These are phyloP conservation scores for Haplographium delicatum DNA, from an alignment of 495 filamentous ascomycete genomes.

Conservation along the genomic window DNA sequence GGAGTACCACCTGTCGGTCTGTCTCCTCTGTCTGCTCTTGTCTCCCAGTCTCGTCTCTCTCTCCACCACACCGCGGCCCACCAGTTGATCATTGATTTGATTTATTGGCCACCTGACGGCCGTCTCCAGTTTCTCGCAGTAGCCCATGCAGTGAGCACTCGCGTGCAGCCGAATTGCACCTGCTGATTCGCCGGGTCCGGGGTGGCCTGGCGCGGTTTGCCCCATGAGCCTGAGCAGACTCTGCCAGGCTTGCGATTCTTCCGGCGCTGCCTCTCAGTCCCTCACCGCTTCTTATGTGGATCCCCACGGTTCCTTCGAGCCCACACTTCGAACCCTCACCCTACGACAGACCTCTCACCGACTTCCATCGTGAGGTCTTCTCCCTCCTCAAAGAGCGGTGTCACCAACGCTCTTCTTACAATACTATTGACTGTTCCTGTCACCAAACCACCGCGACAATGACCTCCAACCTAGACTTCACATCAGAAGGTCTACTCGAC, in stretches of 20 bases:
- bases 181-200: slow-evolving; percentile 18
- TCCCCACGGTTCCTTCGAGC: slow-evolving; percentile 4
- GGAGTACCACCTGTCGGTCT: too few relatives aligned
- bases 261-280: slow-evolving; percentile 1
- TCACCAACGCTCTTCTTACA: slow-evolving; percentile 25
- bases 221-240: slow-evolving; percentile 6
- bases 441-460: slow-evolving; percentile 31
- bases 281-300: slow-evolving; percentile 20
- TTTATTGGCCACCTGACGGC: slow-evolving; percentile 21
- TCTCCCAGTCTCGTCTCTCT: too few relatives aligned
- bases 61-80: too few relatives aligned
- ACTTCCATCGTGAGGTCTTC: slow-evolving; percentile 24
- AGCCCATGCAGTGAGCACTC: slow-evolving; percentile 22
- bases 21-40: too few relatives aligned
- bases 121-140: slow-evolving; percentile 16
- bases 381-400: slow-evolving; percentile 27
- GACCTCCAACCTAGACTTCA: slow-evolving; percentile 49
- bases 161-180: slow-evolving; percentile 3
- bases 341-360: slow-evolving; percentile 19
- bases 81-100: too few relatives aligned
- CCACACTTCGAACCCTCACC: slow-evolving; percentile 8
- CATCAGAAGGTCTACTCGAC: slow-evolving; percentile 46
- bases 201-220: too few relatives aligned
- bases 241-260: slow-evolving; percentile 9
- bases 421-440: slow-evolving; percentile 26